These are phyloP conservation scores for Drechslerella stenobrocha DNA, from an alignment of 2,329 filamentous ascomycete genomes.

Conservation along the genomic window DNA sequence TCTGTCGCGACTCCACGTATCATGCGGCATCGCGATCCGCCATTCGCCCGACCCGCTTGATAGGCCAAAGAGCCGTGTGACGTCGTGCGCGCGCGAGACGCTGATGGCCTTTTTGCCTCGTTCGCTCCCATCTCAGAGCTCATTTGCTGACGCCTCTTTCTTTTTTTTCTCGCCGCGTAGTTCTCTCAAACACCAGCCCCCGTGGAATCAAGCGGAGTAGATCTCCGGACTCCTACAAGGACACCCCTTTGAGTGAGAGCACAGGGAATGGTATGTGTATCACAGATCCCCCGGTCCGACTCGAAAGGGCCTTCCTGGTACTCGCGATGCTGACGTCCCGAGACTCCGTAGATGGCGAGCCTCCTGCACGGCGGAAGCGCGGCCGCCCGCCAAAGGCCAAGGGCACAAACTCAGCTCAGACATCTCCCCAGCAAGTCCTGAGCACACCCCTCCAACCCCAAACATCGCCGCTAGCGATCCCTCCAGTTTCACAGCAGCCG, in stretches of 20 bases:
- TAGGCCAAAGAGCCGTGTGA: constrained; percentile 2
- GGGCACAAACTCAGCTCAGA: constrained; percentile 54
- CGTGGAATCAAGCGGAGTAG: constrained; percentile 79
- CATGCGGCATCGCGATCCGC: constrained; percentile 28
- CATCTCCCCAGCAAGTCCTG: constrained; percentile 53
- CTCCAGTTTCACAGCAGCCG: constrained; percentile 50
- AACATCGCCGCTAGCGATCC: constrained; percentile 52
- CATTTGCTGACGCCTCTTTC: constrained; percentile 34
- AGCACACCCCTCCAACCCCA: constrained; percentile 50
- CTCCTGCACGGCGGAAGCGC: constrained; percentile 58
- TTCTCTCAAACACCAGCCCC: constrained; percentile 61
- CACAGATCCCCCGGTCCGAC: constrained; percentile 43
- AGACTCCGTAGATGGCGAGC: constrained; percentile 51
- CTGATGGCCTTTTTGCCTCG: too few species aligned
- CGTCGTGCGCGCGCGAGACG: constrained; percentile 1
- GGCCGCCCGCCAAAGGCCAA: constrained; percentile 60
- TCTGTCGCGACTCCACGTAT: constrained; percentile 39
- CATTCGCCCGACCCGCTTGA: constrained; percentile 19
- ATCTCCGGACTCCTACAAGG: constrained; percentile 67
- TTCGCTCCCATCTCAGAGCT: too few species aligned
- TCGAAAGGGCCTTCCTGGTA: neutral
- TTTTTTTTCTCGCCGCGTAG: constrained; percentile 53
- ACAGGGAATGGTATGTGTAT: constrained; percentile 73
- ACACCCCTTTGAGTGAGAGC: constrained; percentile 62
- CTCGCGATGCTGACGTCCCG: constrained; percentile 29